Evolutionary conservation across 1,284 basidiomycete genomes (phyloP).

Genomic region (Naganishia sp.): DNA sequence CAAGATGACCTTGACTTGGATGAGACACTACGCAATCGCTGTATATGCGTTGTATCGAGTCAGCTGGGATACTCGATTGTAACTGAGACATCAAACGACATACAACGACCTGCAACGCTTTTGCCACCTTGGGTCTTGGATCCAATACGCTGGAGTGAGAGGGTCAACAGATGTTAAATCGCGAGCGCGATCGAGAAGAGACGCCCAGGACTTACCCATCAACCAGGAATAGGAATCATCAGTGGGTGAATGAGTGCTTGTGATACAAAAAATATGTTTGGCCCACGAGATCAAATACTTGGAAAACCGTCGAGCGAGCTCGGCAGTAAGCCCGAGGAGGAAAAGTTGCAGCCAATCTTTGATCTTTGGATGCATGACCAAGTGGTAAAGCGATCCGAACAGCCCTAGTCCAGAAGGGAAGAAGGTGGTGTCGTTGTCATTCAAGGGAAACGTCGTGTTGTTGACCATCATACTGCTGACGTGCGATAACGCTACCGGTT

Average conservation of each 20-base stretch:
- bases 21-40: neutral
- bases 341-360: slow-evolving; percentile 30
- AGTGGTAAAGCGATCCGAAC: neutral
- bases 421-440: too few relatives aligned
- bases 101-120: neutral
- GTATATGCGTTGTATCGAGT: neutral
- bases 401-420: too few relatives aligned
- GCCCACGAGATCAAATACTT: slow-evolving; percentile 8
- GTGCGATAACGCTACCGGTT: too few relatives aligned
- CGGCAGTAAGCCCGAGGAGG: slow-evolving; percentile 28
- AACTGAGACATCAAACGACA: neutral
- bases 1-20: slow-evolving; percentile 1
- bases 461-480: too few relatives aligned
- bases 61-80: neutral
- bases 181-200: neutral
- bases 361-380: slow-evolving; percentile 29
- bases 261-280: slow-evolving; percentile 10
- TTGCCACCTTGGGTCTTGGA: neutral
- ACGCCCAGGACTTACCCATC: slow-evolving; percentile 7
- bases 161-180: neutral
- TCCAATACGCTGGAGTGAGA: neutral
- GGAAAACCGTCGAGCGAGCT: slow-evolving; percentile 21
- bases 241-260: slow-evolving; percentile 1
- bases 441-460: too few relatives aligned
- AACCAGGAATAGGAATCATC: slow-evolving; percentile 26